Conservation (phyloP, 352 stramenopile genomes). For the Phytophthora niederhauseri region DNA sequence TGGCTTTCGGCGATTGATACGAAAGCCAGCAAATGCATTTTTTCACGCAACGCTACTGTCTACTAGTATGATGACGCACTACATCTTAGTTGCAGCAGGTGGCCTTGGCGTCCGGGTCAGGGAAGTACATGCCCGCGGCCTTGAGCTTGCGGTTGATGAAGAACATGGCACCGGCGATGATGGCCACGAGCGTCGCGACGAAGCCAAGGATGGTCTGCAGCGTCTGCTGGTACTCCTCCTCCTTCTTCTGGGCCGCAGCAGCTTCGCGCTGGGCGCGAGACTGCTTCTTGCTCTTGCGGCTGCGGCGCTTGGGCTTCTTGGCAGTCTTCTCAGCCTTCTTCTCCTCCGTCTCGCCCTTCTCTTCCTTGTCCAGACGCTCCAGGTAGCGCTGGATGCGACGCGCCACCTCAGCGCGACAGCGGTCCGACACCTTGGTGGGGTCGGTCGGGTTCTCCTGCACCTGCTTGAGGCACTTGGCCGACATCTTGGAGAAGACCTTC, state of each 20-base stretch:
- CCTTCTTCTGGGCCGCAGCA: slow-evolving; percentile 61
- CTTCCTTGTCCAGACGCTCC: slow-evolving; percentile 47
- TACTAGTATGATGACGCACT: slow-evolving; percentile 3
- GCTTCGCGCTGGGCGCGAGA: slow-evolving; percentile 58
- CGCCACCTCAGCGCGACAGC: slow-evolving; percentile 61
- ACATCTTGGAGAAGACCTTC: slow-evolving; percentile 77
- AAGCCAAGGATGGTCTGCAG: slow-evolving; percentile 77
- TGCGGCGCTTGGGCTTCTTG: slow-evolving; percentile 57
- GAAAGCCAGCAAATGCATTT: slow-evolving; percentile 26
- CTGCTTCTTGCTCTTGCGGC: slow-evolving; percentile 73
- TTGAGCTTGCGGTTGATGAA: slow-evolving; percentile 90
- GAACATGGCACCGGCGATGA: slow-evolving; percentile 60
- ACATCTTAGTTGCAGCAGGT: slow-evolving; percentile 57
- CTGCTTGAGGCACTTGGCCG: slow-evolving; percentile 73
- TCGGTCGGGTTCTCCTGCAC: slow-evolving; percentile 74
- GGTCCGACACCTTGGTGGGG: slow-evolving; percentile 64
- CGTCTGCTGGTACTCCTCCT: slow-evolving; percentile 71
- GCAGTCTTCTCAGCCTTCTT: slow-evolving; percentile 37
- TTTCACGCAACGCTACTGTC: slow-evolving; percentile 26
- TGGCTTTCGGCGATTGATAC: slow-evolving; percentile 11
- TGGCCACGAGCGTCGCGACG: slow-evolving; percentile 63
- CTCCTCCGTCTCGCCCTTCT: slow-evolving; percentile 40
- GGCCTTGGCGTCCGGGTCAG: slow-evolving; percentile 58
- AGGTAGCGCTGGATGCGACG: slow-evolving; percentile 71
- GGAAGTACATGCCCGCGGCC: slow-evolving; percentile 79